Percentiles rank a stretch among this genome's conserved stretches.
phyloP scores from a whole-genome alignment of 2,329 filamentous ascomycete species.

The Ascochyta clinopodiicola region DNA sequence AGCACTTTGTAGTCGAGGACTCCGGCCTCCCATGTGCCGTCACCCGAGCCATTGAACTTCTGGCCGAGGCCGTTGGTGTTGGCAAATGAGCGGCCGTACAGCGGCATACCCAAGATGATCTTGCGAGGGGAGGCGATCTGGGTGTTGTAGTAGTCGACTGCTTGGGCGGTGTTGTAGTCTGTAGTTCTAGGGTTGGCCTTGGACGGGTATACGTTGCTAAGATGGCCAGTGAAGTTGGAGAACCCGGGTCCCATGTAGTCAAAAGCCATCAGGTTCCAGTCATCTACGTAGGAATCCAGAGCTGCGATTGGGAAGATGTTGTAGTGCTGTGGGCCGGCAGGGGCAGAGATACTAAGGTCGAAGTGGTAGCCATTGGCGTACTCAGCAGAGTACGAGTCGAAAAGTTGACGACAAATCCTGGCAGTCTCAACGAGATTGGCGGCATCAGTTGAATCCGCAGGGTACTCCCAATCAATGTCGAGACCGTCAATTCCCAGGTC shows the following conservation, averaged over 20 bases:
- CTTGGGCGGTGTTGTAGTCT: conserved; percentile 38
- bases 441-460: conserved; percentile 46
- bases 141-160: conserved; percentile 34
- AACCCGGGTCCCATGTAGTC: conserved; percentile 73
- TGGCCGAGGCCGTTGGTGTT: conserved; percentile 34
- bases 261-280: conserved; percentile 69
- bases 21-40: conserved; percentile 35
- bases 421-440: conserved; percentile 49
- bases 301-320: conserved; percentile 44
- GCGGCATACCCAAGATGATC: conserved; percentile 37
- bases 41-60: conserved; percentile 34
- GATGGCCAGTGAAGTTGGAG: conserved; percentile 68
- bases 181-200: conserved; percentile 27
- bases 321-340: conserved; percentile 52
- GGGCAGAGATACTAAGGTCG: conserved; percentile 52
- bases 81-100: conserved; percentile 40
- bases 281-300: conserved; percentile 54
- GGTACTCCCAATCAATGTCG: conserved; percentile 57
- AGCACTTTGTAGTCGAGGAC: conserved; percentile 39
- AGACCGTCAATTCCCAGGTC: conserved; percentile 72
- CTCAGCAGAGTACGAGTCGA: conserved; percentile 48
- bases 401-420: conserved; percentile 40
- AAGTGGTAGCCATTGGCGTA: conserved; percentile 51
- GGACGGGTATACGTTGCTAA: conserved; percentile 36
- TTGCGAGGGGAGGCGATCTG: conserved; percentile 28